Evolutionary conservation across 768 basidiomycete genomes (phyloP).

Genomic region (Leccinum longicurvipes): DNA sequence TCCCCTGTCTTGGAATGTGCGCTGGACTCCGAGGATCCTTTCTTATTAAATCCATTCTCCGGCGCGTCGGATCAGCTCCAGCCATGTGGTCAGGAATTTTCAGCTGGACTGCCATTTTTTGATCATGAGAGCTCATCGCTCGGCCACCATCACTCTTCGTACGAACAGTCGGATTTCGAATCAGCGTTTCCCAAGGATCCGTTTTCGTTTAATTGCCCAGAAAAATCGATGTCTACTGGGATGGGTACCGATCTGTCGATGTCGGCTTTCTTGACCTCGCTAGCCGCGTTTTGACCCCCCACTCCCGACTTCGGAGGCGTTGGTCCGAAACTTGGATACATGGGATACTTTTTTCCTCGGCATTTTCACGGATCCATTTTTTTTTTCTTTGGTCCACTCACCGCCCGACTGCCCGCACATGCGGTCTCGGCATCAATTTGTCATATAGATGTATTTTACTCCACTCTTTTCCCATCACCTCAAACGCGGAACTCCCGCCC

Average conservation of each 20-base stretch:
- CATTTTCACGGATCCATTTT: neutral
- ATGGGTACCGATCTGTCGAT: conserved; percentile 28
- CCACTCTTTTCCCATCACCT: conserved; percentile 5
- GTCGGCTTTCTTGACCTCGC: conserved; percentile 32
- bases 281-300: conserved; percentile 27
- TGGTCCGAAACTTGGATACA: neutral
- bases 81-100: conserved; percentile 18
- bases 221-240: conserved; percentile 17
- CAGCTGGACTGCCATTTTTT: conserved; percentile 20
- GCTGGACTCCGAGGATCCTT: conserved; percentile 22
- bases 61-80: conserved; percentile 10
- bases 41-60: conserved; percentile 19
- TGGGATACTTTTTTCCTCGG: conserved; percentile 1
- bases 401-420: neutral
- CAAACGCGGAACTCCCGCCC: conserved; percentile 14
- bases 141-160: conserved; percentile 10
- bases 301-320: neutral
- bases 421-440: conserved; percentile 7
- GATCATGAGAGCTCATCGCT: conserved; percentile 8
- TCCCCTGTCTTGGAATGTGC: conserved; percentile 22
- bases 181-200: conserved; percentile 21
- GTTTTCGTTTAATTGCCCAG: conserved; percentile 24
- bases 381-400: conserved; percentile 3
- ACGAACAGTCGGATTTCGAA: conserved; percentile 20
- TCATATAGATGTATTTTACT: conserved; percentile 26